Evolutionary conservation across 176 grass and related monocot genomes (phyloP), one percentile per base, ranked within the genome.

Genomic region (Raddia guianensis): DNA sequence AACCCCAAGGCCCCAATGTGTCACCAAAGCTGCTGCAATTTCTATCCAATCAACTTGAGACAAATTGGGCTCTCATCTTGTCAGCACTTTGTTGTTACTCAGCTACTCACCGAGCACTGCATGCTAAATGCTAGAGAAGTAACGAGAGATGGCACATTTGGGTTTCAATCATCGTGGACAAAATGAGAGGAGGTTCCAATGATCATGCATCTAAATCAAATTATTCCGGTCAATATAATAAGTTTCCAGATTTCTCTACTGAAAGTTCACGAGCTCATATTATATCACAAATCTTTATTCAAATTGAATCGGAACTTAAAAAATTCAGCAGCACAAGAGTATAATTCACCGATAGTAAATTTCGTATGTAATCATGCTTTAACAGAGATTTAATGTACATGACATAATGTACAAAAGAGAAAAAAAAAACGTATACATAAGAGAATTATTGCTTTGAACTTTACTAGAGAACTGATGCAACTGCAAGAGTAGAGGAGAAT

Each of bases 251-350:
- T 3, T 32, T 32, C 53, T 60, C 9, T 5, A 80, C 5, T 7
- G 12, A 45, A 59, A 75, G 49, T 42, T 21, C 37, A 75, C 44
- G 56, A 13, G 8, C 34, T 8, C 12, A 64, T 66, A 13, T 13
- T 44, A 16, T 49, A 66, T 46, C 46, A 48, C n/a, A 83, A 58
- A 37, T 3, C 12, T 66, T 70, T 82, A 82, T 76, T 77, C 37
- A 72, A 70, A 20, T 78, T 49, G 55, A 87, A 12, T 73, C 58
- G 58, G 42, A 78, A 78, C 48, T 72, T 7, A 5, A 11, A 11
- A 46, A 68, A 14, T 57, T 49, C 75, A 49, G 33, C 40, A 76
- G 40, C 45, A 74, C 4, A 40, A 5, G 37, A 35, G 45, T 63
- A 58, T 59, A 59, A 61, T 37, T 14, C 42, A 59, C 12, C 7